Evolutionary conservation across 495 filamentous ascomycete species (phyloP).

Genomic region (Xanthoparmelia taractica): DNA sequence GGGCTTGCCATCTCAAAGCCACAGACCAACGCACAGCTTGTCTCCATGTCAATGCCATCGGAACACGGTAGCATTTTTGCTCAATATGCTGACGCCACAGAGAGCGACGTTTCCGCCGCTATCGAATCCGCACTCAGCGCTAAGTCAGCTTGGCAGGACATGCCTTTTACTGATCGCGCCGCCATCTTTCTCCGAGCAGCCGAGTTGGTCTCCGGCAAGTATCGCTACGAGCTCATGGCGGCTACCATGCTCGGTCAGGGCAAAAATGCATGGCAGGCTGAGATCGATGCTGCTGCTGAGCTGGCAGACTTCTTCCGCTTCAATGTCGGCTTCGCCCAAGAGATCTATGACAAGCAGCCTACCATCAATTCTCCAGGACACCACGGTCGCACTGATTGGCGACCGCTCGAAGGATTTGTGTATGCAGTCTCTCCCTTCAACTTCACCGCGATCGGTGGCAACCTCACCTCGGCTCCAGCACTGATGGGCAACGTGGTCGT

Average conservation of each 20-base stretch:
- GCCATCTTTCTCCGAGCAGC: slow-evolving; percentile 91
- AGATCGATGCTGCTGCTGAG: slow-evolving; percentile 92
- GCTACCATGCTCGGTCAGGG: slow-evolving; percentile 93
- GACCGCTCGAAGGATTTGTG: slow-evolving; percentile 79
- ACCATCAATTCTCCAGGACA: slow-evolving; percentile 62
- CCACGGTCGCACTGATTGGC: slow-evolving; percentile 76
- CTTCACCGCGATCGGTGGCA: slow-evolving; percentile 80
- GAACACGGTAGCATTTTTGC: slow-evolving; percentile 62
- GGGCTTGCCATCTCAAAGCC: slow-evolving; percentile 54
- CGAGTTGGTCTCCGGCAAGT: slow-evolving; percentile 78
- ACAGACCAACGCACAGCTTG: slow-evolving; percentile 29
- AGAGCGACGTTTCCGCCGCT: slow-evolving; percentile 60
- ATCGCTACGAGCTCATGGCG: slow-evolving; percentile 88
- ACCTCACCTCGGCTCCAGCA: slow-evolving; percentile 63
- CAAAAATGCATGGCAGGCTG: slow-evolving; percentile 95
- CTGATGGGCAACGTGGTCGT: slow-evolving; percentile 83
- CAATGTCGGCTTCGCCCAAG: slow-evolving; percentile 81
- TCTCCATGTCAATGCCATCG: slow-evolving; percentile 62
- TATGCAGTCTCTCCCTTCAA: slow-evolving; percentile 88
- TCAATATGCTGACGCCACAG: slow-evolving; percentile 62
- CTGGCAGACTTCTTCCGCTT: slow-evolving; percentile 79
- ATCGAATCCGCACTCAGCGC: slow-evolving; percentile 76
- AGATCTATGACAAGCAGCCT: slow-evolving; percentile 79
- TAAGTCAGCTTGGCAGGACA: slow-evolving; percentile 70
- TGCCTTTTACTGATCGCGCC: slow-evolving; percentile 81